phyloP scores from a whole-genome alignment of 768 basidiomycete genomes.

The Rhodotorula toruloides region DNA sequence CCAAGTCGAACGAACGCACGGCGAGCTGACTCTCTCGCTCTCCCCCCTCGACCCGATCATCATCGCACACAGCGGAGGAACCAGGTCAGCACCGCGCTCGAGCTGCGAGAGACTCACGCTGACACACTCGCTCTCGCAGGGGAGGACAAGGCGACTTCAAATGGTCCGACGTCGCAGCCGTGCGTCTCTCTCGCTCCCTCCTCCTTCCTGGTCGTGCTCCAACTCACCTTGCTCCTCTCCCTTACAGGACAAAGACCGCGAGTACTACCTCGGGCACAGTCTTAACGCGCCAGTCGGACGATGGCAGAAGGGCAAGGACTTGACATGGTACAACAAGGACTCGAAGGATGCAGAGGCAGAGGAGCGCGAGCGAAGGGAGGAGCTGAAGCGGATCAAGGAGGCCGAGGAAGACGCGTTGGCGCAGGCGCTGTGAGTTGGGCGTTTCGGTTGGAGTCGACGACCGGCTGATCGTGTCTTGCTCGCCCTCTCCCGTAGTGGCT shows the following conservation, averaged over 20 bases:
- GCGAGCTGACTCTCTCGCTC: neutral
- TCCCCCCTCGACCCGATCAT: neutral
- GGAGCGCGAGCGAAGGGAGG: conserved; percentile 55
- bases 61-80: conserved; percentile 28
- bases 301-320: conserved; percentile 96
- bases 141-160: conserved; percentile 41
- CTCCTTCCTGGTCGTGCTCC: neutral
- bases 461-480: neutral
- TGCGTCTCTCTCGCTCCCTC: conserved; percentile 11
- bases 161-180: conserved; percentile 35
- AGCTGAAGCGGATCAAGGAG: conserved; percentile 76
- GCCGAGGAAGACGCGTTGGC: conserved; percentile 82
- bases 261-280: conserved; percentile 93
- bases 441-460: neutral
- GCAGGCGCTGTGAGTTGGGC: conserved; percentile 69
- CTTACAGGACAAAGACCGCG: conserved; percentile 38
- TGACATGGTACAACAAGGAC: conserved; percentile 74
- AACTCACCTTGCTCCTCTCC: neutral
- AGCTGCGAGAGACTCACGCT: neutral
- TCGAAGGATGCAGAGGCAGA: conserved; percentile 32
- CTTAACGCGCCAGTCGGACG: conserved; percentile 51
- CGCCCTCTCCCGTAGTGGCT: conserved; percentile 55
- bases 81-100: neutral
- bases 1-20: neutral
- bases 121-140: neutral